Evolutionary conservation across 1,139 yeast species (phyloP), one percentile per base, ranked within the genome.

Genomic region (Debaryomycetaceae sp.): DNA sequence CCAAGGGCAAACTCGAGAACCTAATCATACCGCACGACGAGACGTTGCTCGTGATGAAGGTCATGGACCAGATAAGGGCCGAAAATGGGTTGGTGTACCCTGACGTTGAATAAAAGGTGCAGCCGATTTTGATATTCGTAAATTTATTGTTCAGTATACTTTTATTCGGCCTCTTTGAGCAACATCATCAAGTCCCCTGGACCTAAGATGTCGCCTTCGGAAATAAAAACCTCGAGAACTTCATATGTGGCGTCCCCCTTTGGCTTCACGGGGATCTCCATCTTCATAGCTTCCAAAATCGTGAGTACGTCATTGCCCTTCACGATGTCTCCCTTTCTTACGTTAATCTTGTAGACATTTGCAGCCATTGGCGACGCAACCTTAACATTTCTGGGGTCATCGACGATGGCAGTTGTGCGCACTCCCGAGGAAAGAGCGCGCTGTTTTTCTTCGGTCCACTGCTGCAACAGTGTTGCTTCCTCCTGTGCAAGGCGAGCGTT

Each of bases 221-320:
- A n/a, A n/a, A n/a, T n/a, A n/a, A n/a, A n/a, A n/a, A n/a, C n/a
- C n/a, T n/a, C n/a, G n/a, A n/a, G n/a, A n/a, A n/a, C n/a, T n/a
- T n/a, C n/a, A n/a, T n/a, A n/a, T n/a, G n/a, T n/a, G n/a, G n/a
- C n/a, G n/a, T n/a, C n/a, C n/a, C 25, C 25, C 7, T 13, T 8
- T 22, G 25, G 25, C 14, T 22, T 49, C 7, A 62, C 46, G 5
- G 63, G 53, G 25, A 68, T 65, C 42, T 65, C 72, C 70, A 65
- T 66, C 41, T 65, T 65, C 72, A 65, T 65, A 21, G 71, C 65
- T 40, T 65, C 64, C 20, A 65, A 47, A 29, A 65, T 52, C 5
- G 64, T 45, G 25, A 63, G 38, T 24, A 51, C 57, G 31, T 61
- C 66, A 25, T 53, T 58, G 13, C 39, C 42, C 13, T 42, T 36